Evolutionary conservation across 164 flowering plant genomes (phyloP).

Genomic region (Vitis labrusca): DNA sequence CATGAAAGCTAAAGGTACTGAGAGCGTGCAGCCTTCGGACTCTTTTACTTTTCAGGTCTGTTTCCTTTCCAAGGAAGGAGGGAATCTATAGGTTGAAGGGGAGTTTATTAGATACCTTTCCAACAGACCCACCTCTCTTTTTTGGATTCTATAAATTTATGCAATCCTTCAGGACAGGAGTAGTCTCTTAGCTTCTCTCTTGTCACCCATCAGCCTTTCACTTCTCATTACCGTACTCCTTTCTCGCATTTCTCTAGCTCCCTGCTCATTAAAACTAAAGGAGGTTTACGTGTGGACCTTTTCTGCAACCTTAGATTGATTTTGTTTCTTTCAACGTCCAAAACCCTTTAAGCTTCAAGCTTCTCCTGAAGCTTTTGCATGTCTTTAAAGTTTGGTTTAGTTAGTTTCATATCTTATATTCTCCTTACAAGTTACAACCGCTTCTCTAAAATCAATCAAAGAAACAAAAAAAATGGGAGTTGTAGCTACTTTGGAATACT

Average conservation of each 20-base stretch:
- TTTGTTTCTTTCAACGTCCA: not conserved
- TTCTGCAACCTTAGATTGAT: not conserved
- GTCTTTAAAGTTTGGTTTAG: not conserved
- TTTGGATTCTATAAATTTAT: slow-evolving; percentile 1
- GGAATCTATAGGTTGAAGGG: not conserved
- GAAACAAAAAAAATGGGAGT: slow-evolving; percentile 54
- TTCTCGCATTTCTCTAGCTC: no score
- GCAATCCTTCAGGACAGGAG: not conserved
- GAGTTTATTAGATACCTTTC: slow-evolving; percentile 2
- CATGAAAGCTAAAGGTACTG: no score
- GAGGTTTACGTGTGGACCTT: no score
- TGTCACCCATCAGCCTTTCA: not conserved
- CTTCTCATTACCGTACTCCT: not conserved
- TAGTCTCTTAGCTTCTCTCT: not conserved
- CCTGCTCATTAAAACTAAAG: no score
- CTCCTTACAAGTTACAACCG: not conserved
- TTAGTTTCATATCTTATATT: not conserved
- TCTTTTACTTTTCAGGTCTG: slow-evolving; percentile 1
- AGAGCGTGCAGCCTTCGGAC: slow-evolving; percentile 1
- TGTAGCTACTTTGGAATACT: slow-evolving; percentile 62
- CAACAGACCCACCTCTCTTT: not conserved
- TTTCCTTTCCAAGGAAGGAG: not conserved
- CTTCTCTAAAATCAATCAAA: not conserved
- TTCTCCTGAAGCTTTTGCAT: not conserved
- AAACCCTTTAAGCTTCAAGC: not conserved